A percentile compares a stretch with the other conserved stretches of the same genome.
phyloP scores from a whole-genome alignment of 257 asterid species.

The Hygrophila difformis region DNA sequence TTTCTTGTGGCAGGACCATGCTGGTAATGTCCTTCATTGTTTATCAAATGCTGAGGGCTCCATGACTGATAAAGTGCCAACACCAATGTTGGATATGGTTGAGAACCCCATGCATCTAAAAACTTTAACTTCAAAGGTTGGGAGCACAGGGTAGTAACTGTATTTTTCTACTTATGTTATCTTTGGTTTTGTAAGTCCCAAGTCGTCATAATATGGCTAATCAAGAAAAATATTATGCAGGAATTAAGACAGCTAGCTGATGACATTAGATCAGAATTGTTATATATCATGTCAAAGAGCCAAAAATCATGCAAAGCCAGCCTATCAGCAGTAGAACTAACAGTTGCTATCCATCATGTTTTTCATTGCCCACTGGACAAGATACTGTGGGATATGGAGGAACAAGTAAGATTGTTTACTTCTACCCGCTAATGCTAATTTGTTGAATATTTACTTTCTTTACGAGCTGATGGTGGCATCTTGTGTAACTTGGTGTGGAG shows the following conservation, averaged over 20 bases:
- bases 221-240: slow-evolving; percentile 35
- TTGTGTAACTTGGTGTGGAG: background rate
- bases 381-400: slow-evolving; percentile 88
- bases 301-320: slow-evolving; percentile 41
- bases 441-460: background rate
- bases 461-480: background rate
- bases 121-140: slow-evolving; percentile 62
- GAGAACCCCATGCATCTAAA: slow-evolving; percentile 70
- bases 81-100: slow-evolving; percentile 70
- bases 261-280: slow-evolving; percentile 69
- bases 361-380: slow-evolving; percentile 75
- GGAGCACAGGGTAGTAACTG: slow-evolving; percentile 7
- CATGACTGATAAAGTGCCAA: slow-evolving; percentile 34
- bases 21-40: slow-evolving; percentile 26
- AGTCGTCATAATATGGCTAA: slow-evolving; percentile 11
- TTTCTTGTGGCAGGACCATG: slow-evolving; percentile 36
- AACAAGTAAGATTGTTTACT: slow-evolving; percentile 49
- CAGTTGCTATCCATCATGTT: slow-evolving; percentile 83
- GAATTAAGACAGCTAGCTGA: slow-evolving; percentile 74
- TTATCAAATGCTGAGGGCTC: slow-evolving; percentile 28
- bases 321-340: slow-evolving; percentile 59
- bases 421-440: slow-evolving; percentile 1
- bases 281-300: slow-evolving; percentile 30
- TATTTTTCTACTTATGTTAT: slow-evolving; percentile 10
- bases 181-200: slow-evolving; percentile 5